Evolutionary conservation across 2,329 filamentous ascomycete species (phyloP).

Genomic region (Rhexocercosporidium sp.): DNA sequence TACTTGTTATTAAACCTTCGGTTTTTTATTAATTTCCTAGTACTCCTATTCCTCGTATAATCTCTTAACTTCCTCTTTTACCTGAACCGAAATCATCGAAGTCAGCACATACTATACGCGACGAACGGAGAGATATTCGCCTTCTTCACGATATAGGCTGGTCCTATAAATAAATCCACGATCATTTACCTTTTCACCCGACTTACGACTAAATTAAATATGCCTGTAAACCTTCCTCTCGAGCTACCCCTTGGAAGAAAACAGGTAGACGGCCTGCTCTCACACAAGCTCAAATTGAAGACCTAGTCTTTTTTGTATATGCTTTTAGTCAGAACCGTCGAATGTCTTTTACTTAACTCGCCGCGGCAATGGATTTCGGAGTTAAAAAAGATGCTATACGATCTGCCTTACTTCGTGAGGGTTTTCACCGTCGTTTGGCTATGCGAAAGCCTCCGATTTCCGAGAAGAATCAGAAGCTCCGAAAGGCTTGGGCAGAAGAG

Average conservation of each 20-base stretch:
- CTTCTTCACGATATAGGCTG: constrained; percentile 9
- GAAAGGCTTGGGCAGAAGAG: constrained; percentile 8
- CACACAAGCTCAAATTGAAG: constrained; percentile 26
- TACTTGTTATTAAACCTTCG: not conserved
- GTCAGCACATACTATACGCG: not conserved
- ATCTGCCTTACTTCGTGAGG: constrained; percentile 20
- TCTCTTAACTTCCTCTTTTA: not conserved
- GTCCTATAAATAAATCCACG: constrained; percentile 7
- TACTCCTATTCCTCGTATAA: too few species aligned
- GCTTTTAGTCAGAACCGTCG: constrained; percentile 19
- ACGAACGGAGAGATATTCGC: not conserved
- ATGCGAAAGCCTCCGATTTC: constrained; percentile 25
- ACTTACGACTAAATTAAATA: not conserved
- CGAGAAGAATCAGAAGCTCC: constrained; percentile 14
- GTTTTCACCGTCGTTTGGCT: constrained; percentile 19
- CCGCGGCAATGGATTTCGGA: constrained; percentile 18
- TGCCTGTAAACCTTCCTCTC: not conserved
- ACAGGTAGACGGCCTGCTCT: constrained; percentile 22
- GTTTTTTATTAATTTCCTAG: not conserved
- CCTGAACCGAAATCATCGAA: not conserved
- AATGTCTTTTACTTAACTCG: constrained; percentile 20
- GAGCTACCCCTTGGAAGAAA: constrained; percentile 12
- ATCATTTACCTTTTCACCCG: not conserved
- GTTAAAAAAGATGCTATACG: constrained; percentile 26
- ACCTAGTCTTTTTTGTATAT: constrained; percentile 25